Conservation (phyloP, 73 alveolate genomes). For the Stentor roeselii region DNA sequence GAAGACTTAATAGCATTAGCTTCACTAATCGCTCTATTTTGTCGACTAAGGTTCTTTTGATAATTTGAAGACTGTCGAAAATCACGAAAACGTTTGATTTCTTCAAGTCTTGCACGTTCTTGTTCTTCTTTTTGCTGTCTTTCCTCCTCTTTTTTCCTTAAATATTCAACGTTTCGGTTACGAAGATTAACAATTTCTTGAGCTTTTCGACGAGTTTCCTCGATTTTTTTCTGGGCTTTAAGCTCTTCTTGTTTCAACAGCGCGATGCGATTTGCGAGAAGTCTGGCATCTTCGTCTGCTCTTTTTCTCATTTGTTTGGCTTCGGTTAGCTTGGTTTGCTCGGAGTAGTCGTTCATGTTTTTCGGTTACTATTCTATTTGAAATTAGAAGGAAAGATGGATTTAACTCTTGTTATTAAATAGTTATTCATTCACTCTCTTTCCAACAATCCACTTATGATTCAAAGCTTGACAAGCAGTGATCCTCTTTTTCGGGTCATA, state of each 20-base stretch:
- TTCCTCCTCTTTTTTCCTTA: slow-evolving; percentile 10
- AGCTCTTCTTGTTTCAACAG: slow-evolving; percentile 33
- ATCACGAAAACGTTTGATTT: background rate
- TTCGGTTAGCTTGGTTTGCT: slow-evolving; percentile 3
- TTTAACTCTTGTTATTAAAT: background rate
- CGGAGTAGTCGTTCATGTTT: background rate
- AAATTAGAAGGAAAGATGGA: too few relatives aligned
- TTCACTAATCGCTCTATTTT: slow-evolving; percentile 1
- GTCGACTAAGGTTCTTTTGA: background rate
- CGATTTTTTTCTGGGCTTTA: slow-evolving; percentile 30
- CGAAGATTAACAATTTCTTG: slow-evolving; percentile 15
- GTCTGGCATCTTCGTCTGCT: slow-evolving; percentile 26
- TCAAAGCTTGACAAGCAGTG: background rate
- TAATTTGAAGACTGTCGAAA: background rate
- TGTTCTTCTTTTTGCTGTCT: slow-evolving; percentile 22
- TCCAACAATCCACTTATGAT: background rate
- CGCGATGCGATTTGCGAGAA: slow-evolving; percentile 31
- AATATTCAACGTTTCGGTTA: background rate
- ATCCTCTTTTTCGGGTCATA: slow-evolving; percentile 1
- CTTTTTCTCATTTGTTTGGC: slow-evolving; percentile 15
- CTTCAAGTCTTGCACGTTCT: background rate
- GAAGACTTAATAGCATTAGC: background rate
- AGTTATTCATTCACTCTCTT: background rate
- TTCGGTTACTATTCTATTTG: too few relatives aligned
- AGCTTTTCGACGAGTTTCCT: slow-evolving; percentile 19